Conservation (phyloP, 768 basidiomycete species). For the Auricularia heimuer region DNA sequence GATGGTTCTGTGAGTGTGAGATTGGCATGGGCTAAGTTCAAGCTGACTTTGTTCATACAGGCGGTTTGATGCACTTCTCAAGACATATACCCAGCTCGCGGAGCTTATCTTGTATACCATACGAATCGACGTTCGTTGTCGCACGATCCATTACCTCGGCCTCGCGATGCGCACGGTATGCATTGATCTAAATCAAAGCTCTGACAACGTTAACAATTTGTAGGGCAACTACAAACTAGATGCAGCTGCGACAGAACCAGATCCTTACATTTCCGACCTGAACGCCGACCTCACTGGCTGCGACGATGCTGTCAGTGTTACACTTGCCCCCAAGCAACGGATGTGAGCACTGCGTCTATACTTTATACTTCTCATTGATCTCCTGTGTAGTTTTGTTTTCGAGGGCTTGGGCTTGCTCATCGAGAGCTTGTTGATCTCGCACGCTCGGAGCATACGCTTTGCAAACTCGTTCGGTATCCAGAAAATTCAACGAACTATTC, state of each 20-base stretch:
- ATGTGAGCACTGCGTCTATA: conserved; percentile 37
- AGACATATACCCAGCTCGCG: conserved; percentile 84
- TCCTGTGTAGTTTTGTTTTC: conserved; percentile 63
- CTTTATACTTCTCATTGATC: conserved; percentile 6
- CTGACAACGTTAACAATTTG: not conserved
- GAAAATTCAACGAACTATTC: conserved; percentile 81
- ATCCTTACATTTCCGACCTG: conserved; percentile 78
- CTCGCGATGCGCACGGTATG: conserved; percentile 65
- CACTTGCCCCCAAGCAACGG: conserved; percentile 54
- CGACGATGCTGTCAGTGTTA: conserved; percentile 57
- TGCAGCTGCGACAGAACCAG: conserved; percentile 82
- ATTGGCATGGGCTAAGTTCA: not conserved
- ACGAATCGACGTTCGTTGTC: conserved; percentile 78
- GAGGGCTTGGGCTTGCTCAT: conserved; percentile 76
- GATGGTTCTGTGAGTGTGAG: conserved; percentile 67
- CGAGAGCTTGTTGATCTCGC: conserved; percentile 70
- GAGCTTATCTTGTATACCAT: conserved; percentile 81
- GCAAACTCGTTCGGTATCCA: conserved; percentile 70
- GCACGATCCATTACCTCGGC: conserved; percentile 70
- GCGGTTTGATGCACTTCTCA: conserved; percentile 82
- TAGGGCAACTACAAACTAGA: conserved; percentile 82
- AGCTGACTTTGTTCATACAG: conserved; percentile 29
- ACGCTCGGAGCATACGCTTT: conserved; percentile 57
- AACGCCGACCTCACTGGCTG: conserved; percentile 69
- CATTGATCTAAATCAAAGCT: not conserved